Evolutionary conservation across 1,284 basidiomycete genomes (phyloP).

Genomic region (Cutaneotrichosporon sp.): DNA sequence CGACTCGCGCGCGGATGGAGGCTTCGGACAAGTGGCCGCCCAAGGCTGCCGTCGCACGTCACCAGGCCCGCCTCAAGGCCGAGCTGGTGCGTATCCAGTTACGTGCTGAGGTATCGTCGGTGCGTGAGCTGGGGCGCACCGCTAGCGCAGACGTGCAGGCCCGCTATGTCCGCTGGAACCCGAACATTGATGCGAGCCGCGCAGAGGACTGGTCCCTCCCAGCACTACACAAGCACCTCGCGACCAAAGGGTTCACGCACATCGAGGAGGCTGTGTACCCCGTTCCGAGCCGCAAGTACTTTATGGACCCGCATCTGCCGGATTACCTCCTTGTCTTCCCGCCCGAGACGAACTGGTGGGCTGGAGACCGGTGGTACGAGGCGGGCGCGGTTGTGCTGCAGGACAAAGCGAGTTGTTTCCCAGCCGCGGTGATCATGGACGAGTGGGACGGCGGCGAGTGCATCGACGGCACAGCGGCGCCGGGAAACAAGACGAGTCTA

Average conservation of each 20-base stretch:
- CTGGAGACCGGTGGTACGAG: slow-evolving; percentile 48
- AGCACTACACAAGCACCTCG: slow-evolving; percentile 36
- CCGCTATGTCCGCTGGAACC: slow-evolving; percentile 82
- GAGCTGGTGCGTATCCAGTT: slow-evolving; percentile 84
- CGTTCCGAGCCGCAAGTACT: slow-evolving; percentile 56
- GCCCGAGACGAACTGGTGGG: slow-evolving; percentile 57
- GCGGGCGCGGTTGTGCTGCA: slow-evolving; percentile 72
- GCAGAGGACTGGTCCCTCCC: slow-evolving; percentile 31
- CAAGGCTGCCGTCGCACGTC: slow-evolving; percentile 75
- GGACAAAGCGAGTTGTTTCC: slow-evolving; percentile 97
- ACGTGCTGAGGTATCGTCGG: slow-evolving; percentile 66
- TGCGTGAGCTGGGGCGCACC: slow-evolving; percentile 61
- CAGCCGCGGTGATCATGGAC: slow-evolving; percentile 70
- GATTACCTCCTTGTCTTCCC: slow-evolving; percentile 73
- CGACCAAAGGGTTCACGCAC: slow-evolving; percentile 30
- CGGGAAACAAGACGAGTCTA: slow-evolving; percentile 97
- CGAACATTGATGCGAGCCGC: slow-evolving; percentile 55
- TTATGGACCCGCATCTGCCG: slow-evolving; percentile 73
- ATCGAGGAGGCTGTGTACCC: slow-evolving; percentile 39
- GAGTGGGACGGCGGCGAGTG: slow-evolving; percentile 56
- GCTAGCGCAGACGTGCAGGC: slow-evolving; percentile 59
- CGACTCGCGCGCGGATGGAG: slow-evolving; percentile 68
- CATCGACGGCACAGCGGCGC: slow-evolving; percentile 95
- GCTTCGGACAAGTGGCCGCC: slow-evolving; percentile 77
- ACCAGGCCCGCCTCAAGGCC: slow-evolving; percentile 81